A percentile compares a stretch with the other conserved stretches of the same genome.
Conservation (phyloP, 2,329 filamentous ascomycete species). For the Ceratocystis albifundus region DNA sequence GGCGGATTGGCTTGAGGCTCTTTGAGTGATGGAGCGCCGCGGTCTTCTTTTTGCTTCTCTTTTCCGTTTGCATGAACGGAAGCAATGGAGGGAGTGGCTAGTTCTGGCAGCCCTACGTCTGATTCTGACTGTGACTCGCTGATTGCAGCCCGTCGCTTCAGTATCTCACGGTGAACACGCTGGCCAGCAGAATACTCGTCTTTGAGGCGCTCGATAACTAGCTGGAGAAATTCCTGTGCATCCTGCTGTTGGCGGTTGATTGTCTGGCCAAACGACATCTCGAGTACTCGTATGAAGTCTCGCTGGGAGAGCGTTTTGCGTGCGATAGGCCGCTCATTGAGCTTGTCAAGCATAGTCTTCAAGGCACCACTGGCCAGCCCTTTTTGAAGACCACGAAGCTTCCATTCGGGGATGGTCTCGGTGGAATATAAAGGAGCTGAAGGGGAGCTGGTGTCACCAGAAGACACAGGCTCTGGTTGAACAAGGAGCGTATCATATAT, state of each 20-base stretch:
- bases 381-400: constrained; percentile 57
- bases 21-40: no score
- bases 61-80: no score
- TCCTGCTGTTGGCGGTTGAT: constrained; percentile 95
- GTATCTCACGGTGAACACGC: constrained; percentile 40
- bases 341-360: constrained; percentile 80
- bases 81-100: no score
- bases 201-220: constrained; percentile 80
- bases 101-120: constrained; percentile 25
- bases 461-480: constrained; percentile 32
- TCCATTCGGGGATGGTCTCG: constrained; percentile 42
- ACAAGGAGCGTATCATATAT: constrained; percentile 56
- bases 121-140: constrained; percentile 24
- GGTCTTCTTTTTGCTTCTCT: no score
- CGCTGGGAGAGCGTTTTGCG: constrained; percentile 85
- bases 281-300: constrained; percentile 72
- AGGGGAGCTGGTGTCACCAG: neutral
- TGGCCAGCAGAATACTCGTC: constrained; percentile 87
- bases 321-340: constrained; percentile 89
- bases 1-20: neutral
- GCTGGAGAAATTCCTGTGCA: constrained; percentile 91
- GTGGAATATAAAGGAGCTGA: neutral
- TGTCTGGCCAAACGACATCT: constrained; percentile 74
- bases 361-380: constrained; percentile 76
- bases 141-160: constrained; percentile 9